Evolutionary conservation across 1,284 basidiomycete species (phyloP).

Genomic region (Pyrrhoderma lamaoense): DNA sequence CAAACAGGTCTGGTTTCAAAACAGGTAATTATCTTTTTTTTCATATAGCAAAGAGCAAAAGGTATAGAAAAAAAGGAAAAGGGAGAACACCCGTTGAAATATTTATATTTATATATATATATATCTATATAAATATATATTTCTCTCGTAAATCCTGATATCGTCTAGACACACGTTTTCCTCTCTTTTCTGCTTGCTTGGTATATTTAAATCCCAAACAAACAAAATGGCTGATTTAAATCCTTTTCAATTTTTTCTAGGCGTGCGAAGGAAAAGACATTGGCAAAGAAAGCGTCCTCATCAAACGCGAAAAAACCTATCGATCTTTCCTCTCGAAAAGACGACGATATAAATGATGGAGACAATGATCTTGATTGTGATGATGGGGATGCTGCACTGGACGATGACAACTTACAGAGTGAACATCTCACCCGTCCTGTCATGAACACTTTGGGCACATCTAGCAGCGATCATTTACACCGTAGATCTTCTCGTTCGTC

Average conservation of each 20-base stretch:
- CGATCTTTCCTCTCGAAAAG: conserved; percentile 6
- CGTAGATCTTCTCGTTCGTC: conserved; percentile 7
- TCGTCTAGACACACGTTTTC: too few relatives aligned
- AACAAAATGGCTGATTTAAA: too few relatives aligned
- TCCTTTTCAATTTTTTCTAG: too few relatives aligned
- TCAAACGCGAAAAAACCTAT: conserved; percentile 10
- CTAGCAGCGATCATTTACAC: background rate
- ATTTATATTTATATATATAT: background rate
- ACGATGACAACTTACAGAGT: conserved; percentile 5
- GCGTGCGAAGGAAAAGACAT: conserved; percentile 76
- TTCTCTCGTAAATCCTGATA: background rate
- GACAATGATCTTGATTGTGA: conserved; percentile 14
- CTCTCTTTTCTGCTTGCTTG: background rate
- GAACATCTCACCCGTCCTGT: conserved; percentile 5
- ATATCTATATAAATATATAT: background rate
- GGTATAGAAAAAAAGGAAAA: background rate
- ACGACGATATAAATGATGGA: conserved; percentile 9
- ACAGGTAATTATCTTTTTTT: conserved; percentile 46
- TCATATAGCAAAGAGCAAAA: background rate
- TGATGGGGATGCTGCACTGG: conserved; percentile 4
- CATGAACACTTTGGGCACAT: background rate
- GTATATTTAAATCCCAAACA: too few relatives aligned
- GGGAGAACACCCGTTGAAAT: background rate
- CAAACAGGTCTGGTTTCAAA: conserved; percentile 82
- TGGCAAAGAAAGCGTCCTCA: conserved; percentile 28